Conservation (phyloP, 108 stramenopile genomes). For the Nannochloropsis salina region DNA sequence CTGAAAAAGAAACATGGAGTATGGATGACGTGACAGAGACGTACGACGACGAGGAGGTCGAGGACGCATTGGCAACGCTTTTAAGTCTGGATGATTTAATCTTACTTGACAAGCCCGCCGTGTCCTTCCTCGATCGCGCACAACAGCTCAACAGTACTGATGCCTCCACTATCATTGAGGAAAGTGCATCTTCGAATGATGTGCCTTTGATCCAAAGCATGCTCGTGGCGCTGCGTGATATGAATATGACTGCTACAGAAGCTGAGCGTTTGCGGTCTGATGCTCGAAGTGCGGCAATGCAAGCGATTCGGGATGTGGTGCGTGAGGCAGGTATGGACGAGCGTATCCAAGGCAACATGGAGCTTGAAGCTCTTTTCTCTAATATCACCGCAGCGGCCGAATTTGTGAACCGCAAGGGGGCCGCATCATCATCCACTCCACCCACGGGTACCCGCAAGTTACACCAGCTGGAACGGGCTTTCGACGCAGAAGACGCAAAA, state of each 20-base stretch:
- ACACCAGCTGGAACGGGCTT: neutral
- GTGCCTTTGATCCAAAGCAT: slow-evolving; percentile 14
- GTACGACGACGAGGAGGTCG: neutral
- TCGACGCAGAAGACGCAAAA: neutral
- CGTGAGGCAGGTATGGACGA: neutral
- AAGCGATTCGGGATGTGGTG: neutral
- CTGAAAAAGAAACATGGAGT: neutral
- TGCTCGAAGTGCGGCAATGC: neutral
- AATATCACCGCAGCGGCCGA: neutral
- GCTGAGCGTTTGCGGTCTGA: neutral
- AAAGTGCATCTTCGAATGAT: neutral
- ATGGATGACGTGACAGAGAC: neutral
- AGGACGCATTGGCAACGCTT: neutral
- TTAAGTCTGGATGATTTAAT: neutral
- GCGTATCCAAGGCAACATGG: neutral
- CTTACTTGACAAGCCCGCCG: neutral
- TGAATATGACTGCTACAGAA: neutral
- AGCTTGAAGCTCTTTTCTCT: neutral
- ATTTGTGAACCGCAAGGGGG: neutral
- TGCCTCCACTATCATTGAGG: neutral
- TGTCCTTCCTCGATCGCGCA: neutral
- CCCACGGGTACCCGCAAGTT: neutral
- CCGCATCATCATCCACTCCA: neutral
- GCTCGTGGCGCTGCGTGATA: neutral
- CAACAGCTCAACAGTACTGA: neutral